These are phyloP conservation scores for Erythrobasidium yunnanense DNA, from an alignment of 768 basidiomycete species.

Conservation along the genomic window DNA sequence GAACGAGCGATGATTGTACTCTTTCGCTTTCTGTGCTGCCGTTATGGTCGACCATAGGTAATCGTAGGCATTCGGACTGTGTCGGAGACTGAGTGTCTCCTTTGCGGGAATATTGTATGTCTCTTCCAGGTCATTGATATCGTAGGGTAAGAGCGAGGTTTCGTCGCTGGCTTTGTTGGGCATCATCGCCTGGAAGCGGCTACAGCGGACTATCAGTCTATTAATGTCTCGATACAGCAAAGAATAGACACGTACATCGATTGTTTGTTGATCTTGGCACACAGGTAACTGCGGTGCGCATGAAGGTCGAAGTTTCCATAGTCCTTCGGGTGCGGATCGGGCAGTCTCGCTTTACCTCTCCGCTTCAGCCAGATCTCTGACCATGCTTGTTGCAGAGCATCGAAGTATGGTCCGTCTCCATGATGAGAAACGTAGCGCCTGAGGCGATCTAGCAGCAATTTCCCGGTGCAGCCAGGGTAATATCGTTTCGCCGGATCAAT, in stretches of 20 bases:
- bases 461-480: not conserved
- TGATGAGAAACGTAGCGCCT: not conserved
- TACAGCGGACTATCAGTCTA: not conserved
- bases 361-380: slow-evolving; percentile 63
- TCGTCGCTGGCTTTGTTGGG: not conserved
- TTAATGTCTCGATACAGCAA: not conserved
- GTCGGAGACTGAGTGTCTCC: not conserved
- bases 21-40: not conserved
- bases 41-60: slow-evolving; percentile 18
- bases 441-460: slow-evolving; percentile 5
- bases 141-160: not conserved
- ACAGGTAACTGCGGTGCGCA: slow-evolving; percentile 45
- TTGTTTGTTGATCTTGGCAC: slow-evolving; percentile 11
- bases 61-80: not conserved
- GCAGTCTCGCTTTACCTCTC: slow-evolving; percentile 56
- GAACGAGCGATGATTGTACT: slow-evolving; percentile 6
- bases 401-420: slow-evolving; percentile 64
- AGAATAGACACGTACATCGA: not conserved
- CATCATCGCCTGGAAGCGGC: slow-evolving; percentile 19
- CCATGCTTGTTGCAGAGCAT: slow-evolving; percentile 72
- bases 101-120: not conserved
- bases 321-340: slow-evolving; percentile 59
- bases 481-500: not conserved
- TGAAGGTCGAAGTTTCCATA: slow-evolving; percentile 63
- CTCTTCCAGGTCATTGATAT: not conserved